These are phyloP conservation scores for Inosperma sp. DNA, from an alignment of 768 basidiomycete genomes.

Conservation along the genomic window DNA sequence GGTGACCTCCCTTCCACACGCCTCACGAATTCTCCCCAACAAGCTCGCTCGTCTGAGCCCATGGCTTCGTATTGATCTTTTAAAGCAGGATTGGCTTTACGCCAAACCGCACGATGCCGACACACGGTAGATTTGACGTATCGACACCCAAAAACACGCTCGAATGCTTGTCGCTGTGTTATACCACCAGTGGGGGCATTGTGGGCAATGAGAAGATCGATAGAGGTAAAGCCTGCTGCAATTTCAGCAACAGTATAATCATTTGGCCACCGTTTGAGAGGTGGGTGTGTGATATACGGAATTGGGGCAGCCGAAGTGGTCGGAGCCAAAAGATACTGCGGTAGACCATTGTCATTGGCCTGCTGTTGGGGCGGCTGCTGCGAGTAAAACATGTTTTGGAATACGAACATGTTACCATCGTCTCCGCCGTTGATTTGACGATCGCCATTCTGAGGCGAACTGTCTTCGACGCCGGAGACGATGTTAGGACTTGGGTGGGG, in stretches of 20 bases:
- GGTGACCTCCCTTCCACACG: conserved; percentile 49
- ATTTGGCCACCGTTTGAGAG: conserved; percentile 71
- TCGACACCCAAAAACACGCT: conserved; percentile 63
- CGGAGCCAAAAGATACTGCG: conserved; percentile 27
- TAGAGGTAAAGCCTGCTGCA: conserved; percentile 52
- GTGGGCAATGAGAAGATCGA: conserved; percentile 39
- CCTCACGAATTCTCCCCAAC: conserved; percentile 68
- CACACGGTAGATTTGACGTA: conserved; percentile 75
- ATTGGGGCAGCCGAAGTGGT: conserved; percentile 28
- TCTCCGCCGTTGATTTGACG: conserved; percentile 2
- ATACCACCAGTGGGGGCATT: conserved; percentile 37
- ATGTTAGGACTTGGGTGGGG: conserved; percentile 19
- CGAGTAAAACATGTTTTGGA: conserved; percentile 10
- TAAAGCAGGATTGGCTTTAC: conserved; percentile 46
- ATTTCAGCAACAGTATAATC: conserved; percentile 69
- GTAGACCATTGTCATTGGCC: conserved; percentile 16
- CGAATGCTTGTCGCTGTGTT: conserved; percentile 64
- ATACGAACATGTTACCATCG: conserved; percentile 10
- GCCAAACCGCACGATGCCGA: conserved; percentile 65
- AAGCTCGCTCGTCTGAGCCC: conserved; percentile 52
- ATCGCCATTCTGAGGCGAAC: conserved; percentile 12
- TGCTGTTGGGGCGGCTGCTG: conserved; percentile 13
- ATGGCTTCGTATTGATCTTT: conserved; percentile 50
- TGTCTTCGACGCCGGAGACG: conserved; percentile 16
- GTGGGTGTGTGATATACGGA: conserved; percentile 56